Percentiles rank a stretch among this genome's conserved stretches.
Conservation (phyloP, 2,329 filamentous ascomycete species). For the Colletotrichum tropicicola region DNA sequence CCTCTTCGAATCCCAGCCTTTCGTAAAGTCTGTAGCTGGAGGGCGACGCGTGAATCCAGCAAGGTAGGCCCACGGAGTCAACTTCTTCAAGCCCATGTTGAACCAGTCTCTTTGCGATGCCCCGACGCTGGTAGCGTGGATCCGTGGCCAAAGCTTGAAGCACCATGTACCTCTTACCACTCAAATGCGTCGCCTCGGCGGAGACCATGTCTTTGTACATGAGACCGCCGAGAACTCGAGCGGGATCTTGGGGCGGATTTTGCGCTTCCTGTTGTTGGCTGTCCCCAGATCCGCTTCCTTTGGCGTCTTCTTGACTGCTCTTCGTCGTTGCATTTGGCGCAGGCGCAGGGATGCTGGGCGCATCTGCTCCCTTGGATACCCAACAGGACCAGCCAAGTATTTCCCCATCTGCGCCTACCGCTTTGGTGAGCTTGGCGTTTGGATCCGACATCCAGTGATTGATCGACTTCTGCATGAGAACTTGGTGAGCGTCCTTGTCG, state of each 20-base stretch:
- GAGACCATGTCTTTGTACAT: conserved; percentile 11
- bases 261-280: neutral
- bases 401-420: neutral
- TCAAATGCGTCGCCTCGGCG: neutral
- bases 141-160: conserved; percentile 11
- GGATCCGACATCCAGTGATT: neutral
- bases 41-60: conserved; percentile 16
- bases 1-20: neutral
- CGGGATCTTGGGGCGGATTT: neutral
- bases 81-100: neutral
- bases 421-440: neutral
- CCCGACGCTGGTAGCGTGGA: neutral
- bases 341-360: neutral
- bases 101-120: neutral
- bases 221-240: conserved; percentile 1
- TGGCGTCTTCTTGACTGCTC: neutral
- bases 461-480: conserved; percentile 4
- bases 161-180: neutral
- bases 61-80: neutral
- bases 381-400: conserved; percentile 10
- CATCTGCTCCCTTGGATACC: neutral
- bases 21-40: conserved; percentile 1
- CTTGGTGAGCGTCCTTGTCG: neutral
- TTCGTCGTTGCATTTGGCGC: no score
- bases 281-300: no score